These are phyloP conservation scores for Aspergillus sp. DNA, from an alignment of 2,329 filamentous ascomycete species.

Conservation along the genomic window DNA sequence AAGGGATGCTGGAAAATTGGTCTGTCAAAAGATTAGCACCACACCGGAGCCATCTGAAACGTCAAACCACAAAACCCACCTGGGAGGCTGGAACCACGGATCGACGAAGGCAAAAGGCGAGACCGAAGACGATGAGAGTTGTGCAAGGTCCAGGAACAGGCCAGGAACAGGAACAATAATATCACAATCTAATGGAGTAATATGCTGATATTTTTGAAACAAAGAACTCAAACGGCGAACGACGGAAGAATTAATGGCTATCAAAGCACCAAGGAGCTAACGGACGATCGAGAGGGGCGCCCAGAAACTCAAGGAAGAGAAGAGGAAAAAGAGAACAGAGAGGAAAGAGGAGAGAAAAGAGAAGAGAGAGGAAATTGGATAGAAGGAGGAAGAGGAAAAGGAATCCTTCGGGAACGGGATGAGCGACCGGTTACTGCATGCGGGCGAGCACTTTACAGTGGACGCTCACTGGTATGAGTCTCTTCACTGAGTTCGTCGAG, in stretches of 20 bases:
- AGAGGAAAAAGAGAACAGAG: not conserved
- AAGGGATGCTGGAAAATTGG: not conserved
- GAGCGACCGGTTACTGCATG: not conserved
- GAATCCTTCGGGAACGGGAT: not conserved
- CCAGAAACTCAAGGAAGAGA: not conserved
- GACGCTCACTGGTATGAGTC: not conserved
- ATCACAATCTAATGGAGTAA: not conserved
- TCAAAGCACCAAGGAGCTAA: slow-evolving; percentile 4
- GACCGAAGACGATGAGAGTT: not conserved
- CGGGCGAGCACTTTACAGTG: not conserved
- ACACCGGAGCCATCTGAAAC: slow-evolving; percentile 12
- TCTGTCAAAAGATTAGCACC: not conserved
- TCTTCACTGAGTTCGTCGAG: not conserved
- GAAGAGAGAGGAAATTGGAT: not conserved
- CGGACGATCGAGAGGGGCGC: not conserved
- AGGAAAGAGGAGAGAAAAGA: slow-evolving; percentile 9
- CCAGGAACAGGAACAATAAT: not conserved
- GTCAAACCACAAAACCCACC: slow-evolving; percentile 1
- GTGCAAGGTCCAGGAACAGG: not conserved
- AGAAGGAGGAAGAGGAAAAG: not conserved
- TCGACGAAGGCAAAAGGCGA: not conserved
- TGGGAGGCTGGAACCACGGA: slow-evolving; percentile 15
- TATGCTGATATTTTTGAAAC: not conserved
- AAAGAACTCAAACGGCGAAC: not conserved
- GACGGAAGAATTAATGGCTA: not conserved